A percentile compares a stretch with the other conserved stretches of the same genome.
Evolutionary conservation across 495 filamentous ascomycete genomes (phyloP).

Genomic region (Friedmanniomyces endolithicus): DNA sequence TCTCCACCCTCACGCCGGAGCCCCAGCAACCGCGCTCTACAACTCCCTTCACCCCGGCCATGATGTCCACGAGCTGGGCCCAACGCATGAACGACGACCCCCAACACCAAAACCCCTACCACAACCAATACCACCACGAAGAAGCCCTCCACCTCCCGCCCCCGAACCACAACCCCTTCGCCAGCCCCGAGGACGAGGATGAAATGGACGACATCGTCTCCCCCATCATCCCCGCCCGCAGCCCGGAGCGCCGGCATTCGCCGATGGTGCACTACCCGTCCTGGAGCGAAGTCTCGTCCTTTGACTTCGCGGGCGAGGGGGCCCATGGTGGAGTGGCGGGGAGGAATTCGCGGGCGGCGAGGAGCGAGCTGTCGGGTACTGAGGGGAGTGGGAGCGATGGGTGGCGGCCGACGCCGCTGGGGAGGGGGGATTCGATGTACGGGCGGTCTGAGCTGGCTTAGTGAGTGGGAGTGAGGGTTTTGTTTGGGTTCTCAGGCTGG

Average conservation of each 20-base stretch:
- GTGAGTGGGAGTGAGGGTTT: too few relatives aligned
- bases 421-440: background rate
- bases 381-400: conserved; percentile 3
- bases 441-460: conserved; percentile 8
- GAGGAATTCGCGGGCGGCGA: background rate
- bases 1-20: background rate
- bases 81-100: background rate
- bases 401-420: background rate
- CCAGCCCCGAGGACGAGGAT: conserved; percentile 10
- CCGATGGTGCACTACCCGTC: conserved; percentile 18
- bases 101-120: background rate
- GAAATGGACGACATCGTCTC: conserved; percentile 17
- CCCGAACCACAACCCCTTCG: conserved; percentile 11
- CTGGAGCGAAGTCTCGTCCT: conserved; percentile 10
- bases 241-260: conserved; percentile 12
- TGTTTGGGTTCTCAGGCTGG: too few relatives aligned
- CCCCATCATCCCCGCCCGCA: conserved; percentile 10
- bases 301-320: conserved; percentile 9
- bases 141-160: too few relatives aligned
- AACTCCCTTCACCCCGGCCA: background rate
- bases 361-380: background rate
- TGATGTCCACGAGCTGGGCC: background rate
- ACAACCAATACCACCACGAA: background rate
- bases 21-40: background rate
- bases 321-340: background rate